Percentiles rank a stretch among this genome's conserved stretches.
Conservation (phyloP, 2,329 filamentous ascomycete species). For the Achaetomium macrosporum region DNA sequence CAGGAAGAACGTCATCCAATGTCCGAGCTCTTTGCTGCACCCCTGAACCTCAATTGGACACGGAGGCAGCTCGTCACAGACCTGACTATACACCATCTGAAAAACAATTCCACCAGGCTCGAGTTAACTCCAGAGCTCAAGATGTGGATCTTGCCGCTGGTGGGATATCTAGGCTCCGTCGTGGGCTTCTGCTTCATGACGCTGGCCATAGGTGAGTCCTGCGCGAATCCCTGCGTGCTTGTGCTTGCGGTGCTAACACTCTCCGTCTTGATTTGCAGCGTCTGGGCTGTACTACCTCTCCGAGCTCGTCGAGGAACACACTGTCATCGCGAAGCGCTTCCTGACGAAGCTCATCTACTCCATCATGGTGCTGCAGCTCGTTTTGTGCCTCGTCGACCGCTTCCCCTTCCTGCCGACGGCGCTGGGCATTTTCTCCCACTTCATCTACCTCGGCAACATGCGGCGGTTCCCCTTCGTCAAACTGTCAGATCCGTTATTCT, state of each 20-base stretch:
- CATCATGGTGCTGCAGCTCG: constrained; percentile 66
- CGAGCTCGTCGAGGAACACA: constrained; percentile 96
- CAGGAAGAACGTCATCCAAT: constrained; percentile 6
- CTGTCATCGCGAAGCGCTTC: constrained; percentile 83
- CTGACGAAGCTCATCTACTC: constrained; percentile 78
- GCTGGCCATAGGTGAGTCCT: constrained; percentile 70
- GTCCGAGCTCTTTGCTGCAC: neutral
- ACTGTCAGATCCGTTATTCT: constrained; percentile 78
- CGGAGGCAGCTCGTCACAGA: neutral
- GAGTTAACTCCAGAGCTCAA: constrained; percentile 27
- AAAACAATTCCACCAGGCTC: constrained; percentile 4
- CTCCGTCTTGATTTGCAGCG: constrained; percentile 44
- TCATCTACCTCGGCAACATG: constrained; percentile 86
- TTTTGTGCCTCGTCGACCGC: constrained; percentile 76
- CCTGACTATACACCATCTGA: constrained; percentile 10
- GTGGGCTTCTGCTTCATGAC: constrained; percentile 92
- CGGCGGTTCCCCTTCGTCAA: constrained; percentile 69
- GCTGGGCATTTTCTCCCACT: constrained; percentile 73
- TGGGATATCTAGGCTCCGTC: constrained; percentile 82
- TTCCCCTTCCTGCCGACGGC: constrained; percentile 71
- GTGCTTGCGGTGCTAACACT: too few species aligned
- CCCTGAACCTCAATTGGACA: constrained; percentile 12
- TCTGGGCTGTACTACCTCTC: constrained; percentile 98
- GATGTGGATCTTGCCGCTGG: constrained; percentile 93
- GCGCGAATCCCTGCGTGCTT: too few species aligned